These are phyloP conservation scores for Thuja plicata DNA, from an alignment of 83 land plant genomes.

Conservation along the genomic window DNA sequence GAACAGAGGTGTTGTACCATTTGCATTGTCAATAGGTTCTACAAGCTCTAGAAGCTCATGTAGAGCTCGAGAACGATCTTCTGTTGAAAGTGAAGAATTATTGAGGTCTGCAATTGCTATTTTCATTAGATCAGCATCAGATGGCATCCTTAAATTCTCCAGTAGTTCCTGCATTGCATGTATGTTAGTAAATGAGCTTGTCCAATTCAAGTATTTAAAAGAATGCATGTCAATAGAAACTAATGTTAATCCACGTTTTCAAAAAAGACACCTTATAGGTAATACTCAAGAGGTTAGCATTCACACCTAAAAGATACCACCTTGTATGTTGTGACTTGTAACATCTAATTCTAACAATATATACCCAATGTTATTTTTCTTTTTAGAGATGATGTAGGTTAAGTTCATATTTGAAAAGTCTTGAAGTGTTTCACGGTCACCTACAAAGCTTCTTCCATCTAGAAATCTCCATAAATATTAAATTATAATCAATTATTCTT, in stretches of 20 bases:
- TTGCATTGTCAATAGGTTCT: constrained; percentile 55
- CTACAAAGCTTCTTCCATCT: not conserved
- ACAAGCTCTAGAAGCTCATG: constrained; percentile 52
- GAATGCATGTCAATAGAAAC: not conserved
- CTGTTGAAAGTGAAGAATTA: constrained; percentile 36
- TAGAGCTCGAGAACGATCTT: constrained; percentile 39
- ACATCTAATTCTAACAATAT: not conserved
- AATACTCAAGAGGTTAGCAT: not conserved
- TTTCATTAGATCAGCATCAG: constrained; percentile 58
- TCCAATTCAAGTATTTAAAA: not conserved
- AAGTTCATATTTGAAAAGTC: not conserved
- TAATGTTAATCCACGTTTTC: not conserved
- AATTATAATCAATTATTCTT: not conserved
- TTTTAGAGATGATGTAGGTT: not conserved
- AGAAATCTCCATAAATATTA: not conserved
- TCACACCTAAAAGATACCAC: not conserved
- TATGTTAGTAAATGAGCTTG: not conserved
- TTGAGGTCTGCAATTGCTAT: constrained; percentile 42
- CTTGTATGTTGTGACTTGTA: not conserved
- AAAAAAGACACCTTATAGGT: not conserved
- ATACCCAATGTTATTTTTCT: not conserved
- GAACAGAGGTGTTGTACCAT: constrained; percentile 28
- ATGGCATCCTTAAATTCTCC: constrained; percentile 45
- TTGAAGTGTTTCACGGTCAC: not conserved
- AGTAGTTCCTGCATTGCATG: constrained; percentile 37